Conservation (phyloP, 306 rosid genomes). For the Dryas drummondii region DNA sequence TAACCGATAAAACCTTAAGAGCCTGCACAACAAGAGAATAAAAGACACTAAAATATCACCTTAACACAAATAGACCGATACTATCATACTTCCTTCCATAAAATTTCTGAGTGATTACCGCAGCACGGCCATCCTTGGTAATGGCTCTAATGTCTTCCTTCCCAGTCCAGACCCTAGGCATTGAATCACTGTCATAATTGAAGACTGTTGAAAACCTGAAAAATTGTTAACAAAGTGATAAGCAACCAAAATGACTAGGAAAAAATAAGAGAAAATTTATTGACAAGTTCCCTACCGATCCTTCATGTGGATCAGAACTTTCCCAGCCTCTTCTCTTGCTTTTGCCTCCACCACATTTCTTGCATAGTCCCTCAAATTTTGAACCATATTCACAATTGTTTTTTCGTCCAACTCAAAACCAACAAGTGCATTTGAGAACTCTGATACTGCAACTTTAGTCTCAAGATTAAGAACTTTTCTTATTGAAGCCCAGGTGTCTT, state of each 20-base stretch:
- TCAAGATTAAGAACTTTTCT: slow-evolving; percentile 69
- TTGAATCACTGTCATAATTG: slow-evolving; percentile 75
- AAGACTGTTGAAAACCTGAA: slow-evolving; percentile 84
- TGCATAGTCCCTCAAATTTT: slow-evolving; percentile 55
- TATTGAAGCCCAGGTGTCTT: slow-evolving; percentile 71
- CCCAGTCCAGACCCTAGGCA: slow-evolving; percentile 93
- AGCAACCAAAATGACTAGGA: slow-evolving; percentile 14
- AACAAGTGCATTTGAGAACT: slow-evolving; percentile 44
- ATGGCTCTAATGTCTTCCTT: slow-evolving; percentile 79
- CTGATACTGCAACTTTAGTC: slow-evolving; percentile 51
- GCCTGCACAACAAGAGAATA: slow-evolving; percentile 45
- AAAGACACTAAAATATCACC: not conserved
- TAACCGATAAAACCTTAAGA: slow-evolving; percentile 66
- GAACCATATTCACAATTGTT: slow-evolving; percentile 47
- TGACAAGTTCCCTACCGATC: slow-evolving; percentile 57
- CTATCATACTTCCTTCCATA: not conserved
- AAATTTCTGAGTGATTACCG: slow-evolving; percentile 38
- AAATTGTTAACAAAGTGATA: slow-evolving; percentile 17
- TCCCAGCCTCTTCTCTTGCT: slow-evolving; percentile 83
- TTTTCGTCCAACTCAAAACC: slow-evolving; percentile 78
- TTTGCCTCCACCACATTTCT: slow-evolving; percentile 71
- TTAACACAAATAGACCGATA: not conserved
- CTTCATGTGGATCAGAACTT: slow-evolving; percentile 77
- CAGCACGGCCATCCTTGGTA: slow-evolving; percentile 68
- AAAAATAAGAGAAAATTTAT: not conserved